Evolutionary conservation across 176 grass and related monocot genomes (phyloP).

Genomic region (Bromus sterilis): DNA sequence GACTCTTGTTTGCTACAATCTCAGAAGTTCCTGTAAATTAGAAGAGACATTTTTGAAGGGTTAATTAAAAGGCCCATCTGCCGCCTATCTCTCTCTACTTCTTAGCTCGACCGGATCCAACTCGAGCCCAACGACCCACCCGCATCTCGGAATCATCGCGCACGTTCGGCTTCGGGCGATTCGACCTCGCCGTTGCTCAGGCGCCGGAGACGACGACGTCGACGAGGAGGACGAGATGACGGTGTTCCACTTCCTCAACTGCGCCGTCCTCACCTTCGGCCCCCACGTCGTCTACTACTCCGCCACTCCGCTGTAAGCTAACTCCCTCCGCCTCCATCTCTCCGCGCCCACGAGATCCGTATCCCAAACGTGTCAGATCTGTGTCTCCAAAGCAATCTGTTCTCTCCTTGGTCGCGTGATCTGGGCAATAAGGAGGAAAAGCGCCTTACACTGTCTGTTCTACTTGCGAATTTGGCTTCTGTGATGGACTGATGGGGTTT

Average conservation of each 20-base stretch:
- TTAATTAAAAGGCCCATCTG: too few species aligned
- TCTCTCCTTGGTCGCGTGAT: not conserved
- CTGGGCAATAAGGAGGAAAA: not conserved
- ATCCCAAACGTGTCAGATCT: conserved; percentile 20
- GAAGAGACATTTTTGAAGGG: too few species aligned
- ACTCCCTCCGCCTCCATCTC: not conserved
- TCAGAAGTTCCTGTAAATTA: too few species aligned
- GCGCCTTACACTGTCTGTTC: not conserved
- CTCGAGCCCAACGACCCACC: conserved; percentile 2
- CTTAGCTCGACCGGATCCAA: not conserved
- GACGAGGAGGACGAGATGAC: conserved; percentile 48
- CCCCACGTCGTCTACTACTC: conserved; percentile 97
- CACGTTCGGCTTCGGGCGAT: not conserved
- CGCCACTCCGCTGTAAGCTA: conserved; percentile 76
- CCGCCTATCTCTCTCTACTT: too few species aligned
- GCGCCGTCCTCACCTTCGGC: conserved; percentile 93
- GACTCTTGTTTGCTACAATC: too few species aligned
- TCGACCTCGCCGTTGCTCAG: conserved; percentile 23
- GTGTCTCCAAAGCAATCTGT: not conserved
- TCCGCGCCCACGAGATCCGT: conserved; percentile 18
- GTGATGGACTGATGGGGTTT: not conserved
- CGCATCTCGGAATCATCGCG: not conserved
- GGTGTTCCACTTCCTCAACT: conserved; percentile 99
- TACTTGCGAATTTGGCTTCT: not conserved
- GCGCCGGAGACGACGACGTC: conserved; percentile 20